Evolutionary conservation across 495 filamentous ascomycete species (phyloP), one percentile per base, ranked within the genome.

Genomic region (Aspergillus cristatus): DNA sequence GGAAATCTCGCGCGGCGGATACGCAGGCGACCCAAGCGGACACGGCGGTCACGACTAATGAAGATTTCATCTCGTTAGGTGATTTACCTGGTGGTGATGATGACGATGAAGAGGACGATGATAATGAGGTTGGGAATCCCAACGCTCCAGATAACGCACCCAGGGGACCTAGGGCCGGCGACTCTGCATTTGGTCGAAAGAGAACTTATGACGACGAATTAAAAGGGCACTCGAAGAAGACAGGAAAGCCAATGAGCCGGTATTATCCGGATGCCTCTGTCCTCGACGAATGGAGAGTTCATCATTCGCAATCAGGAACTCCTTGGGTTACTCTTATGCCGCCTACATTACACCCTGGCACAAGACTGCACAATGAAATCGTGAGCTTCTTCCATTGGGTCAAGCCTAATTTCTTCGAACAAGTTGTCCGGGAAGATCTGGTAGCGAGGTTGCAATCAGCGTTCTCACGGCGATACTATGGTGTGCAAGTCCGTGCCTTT

Each of bases 371-470:
- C 54, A 82, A 84, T 45, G 91, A 75, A 51, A 82, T 97, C 28
- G 60, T 81, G n/a, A 83, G 90, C 38, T 95, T 95, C 54, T 91
- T 85, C 50, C 68, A 84, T 7, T 94, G 76, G 55, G 78, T 91
- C 38, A 75, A 74, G 39, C 91, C 90, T 0, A 66, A 72, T n/a
- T 54, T 67, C 2, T 89, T 80, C 43, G 91, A 98, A 56, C 69
- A 87, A 34, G 63, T 64, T 1, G 70, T 94, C 18, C 83, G 91
- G 7, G 51, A 65, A 8, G 74, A 85, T 24, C 56, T 98, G n/a
- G 62, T 97, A 2, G 51, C 73, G 3, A 73, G 90, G 13, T 45
- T 85, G 1, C 60, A 74, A 18, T 39, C 44, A 18, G 58, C 71
- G 3, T 70, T 87, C 46, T 62, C 64, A 25, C 59, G 37, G 14